Percentiles rank a stretch among this genome's conserved stretches.
phyloP scores from a whole-genome alignment of 805 yeast genomes.

The Blastobotrys terrestris region DNA sequence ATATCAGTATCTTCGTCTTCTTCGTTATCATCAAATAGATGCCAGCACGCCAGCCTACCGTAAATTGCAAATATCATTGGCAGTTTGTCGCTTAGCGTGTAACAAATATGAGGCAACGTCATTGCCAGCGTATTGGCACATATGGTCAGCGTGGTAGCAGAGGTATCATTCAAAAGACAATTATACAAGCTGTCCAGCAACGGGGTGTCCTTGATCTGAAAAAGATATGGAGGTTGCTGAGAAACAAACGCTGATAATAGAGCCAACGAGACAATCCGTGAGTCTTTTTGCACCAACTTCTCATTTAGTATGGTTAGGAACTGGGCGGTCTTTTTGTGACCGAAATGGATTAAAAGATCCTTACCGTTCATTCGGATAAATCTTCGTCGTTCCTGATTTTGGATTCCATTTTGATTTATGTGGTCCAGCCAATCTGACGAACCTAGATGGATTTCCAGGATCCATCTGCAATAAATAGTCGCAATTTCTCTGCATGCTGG shows the following conservation, averaged over 20 bases:
- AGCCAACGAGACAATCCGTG: constrained; percentile 36
- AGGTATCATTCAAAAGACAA: constrained; percentile 38
- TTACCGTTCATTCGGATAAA: constrained; percentile 43
- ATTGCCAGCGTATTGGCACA: constrained; percentile 35
- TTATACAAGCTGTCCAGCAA: constrained; percentile 36
- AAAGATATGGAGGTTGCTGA: constrained; percentile 27
- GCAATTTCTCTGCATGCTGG: constrained; percentile 19
- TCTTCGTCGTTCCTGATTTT: constrained; percentile 42
- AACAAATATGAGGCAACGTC: constrained; percentile 42
- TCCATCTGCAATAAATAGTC: constrained; percentile 17
- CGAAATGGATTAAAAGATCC: constrained; percentile 38
- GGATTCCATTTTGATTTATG: constrained; percentile 8
- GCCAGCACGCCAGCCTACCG: constrained; percentile 40
- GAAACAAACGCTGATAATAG: constrained; percentile 37
- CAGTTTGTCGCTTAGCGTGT: constrained; percentile 29
- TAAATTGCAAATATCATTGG: constrained; percentile 41
- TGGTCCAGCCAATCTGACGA: constrained; percentile 5
- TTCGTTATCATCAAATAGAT: constrained; percentile 6
- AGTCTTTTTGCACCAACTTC: constrained; percentile 30
- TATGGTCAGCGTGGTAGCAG: constrained; percentile 36
- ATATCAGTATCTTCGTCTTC: constrained; percentile 10
- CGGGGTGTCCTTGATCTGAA: constrained; percentile 31
- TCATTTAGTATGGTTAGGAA: constrained; percentile 37
- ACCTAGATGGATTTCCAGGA: constrained; percentile 23
- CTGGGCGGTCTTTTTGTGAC: constrained; percentile 32